phyloP scores from a whole-genome alignment of 108 stramenopile species.

The Epipyxis sp. region DNA sequence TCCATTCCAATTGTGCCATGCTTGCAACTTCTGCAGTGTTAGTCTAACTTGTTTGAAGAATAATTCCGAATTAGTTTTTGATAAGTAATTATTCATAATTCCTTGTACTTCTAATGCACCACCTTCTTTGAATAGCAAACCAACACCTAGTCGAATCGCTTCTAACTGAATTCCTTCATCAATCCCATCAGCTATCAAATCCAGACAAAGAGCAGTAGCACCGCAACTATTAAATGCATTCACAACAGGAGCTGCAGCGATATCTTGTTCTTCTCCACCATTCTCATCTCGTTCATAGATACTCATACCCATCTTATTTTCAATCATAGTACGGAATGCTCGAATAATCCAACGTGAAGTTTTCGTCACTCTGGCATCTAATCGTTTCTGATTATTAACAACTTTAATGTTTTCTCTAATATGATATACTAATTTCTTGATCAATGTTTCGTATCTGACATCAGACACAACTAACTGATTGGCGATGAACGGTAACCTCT shows the following conservation, averaged over 20 bases:
- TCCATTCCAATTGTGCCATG: constrained; percentile 27
- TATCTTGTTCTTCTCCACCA: constrained; percentile 44
- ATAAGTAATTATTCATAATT: constrained; percentile 30
- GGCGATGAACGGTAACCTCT: constrained; percentile 3
- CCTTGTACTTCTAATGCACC: constrained; percentile 35
- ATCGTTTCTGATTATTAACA: constrained; percentile 14
- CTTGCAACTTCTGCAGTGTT: constrained; percentile 26
- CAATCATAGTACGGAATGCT: constrained; percentile 45
- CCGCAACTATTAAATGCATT: constrained; percentile 38
- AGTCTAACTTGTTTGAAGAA: constrained; percentile 25
- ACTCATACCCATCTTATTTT: constrained; percentile 40
- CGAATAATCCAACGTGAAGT: constrained; percentile 38
- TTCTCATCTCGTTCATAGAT: constrained; percentile 47
- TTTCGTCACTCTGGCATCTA: constrained; percentile 29
- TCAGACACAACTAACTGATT: constrained; percentile 9
- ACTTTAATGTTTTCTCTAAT: constrained; percentile 34
- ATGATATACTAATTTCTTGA: constrained; percentile 41
- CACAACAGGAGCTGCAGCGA: constrained; percentile 34
- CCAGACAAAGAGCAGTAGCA: constrained; percentile 39
- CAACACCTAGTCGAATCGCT: constrained; percentile 35
- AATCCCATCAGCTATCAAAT: constrained; percentile 40
- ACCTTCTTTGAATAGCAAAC: constrained; percentile 43
- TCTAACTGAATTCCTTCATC: constrained; percentile 33
- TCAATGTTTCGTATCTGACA: constrained; percentile 35
- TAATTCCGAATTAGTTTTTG: constrained; percentile 29